Percentiles rank a stretch among this genome's conserved stretches.
Evolutionary conservation across 108 stramenopile species (phyloP).

Genomic region (Skeletonema tropicum): DNA sequence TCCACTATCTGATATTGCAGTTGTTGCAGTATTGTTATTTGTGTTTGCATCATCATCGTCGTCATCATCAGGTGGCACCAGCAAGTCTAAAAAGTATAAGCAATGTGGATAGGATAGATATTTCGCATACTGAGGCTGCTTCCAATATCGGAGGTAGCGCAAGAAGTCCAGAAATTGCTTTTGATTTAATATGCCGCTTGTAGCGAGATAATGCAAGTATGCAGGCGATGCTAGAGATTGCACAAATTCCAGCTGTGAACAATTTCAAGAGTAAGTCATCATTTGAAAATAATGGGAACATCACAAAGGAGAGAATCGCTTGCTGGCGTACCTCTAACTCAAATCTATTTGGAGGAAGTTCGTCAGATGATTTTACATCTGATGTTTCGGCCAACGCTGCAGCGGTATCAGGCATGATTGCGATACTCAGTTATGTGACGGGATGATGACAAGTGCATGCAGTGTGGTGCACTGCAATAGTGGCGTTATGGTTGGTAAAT

Average conservation of each 20-base stretch:
- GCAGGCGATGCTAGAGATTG: slow-evolving; percentile 88
- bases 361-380: background rate
- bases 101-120: slow-evolving; percentile 83
- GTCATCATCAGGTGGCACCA: slow-evolving; percentile 51
- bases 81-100: slow-evolving; percentile 81
- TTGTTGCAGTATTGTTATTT: slow-evolving; percentile 3
- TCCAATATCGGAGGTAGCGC: slow-evolving; percentile 80
- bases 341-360: slow-evolving; percentile 47
- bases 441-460: too few relatives aligned
- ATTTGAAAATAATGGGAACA: background rate
- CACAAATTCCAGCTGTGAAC: slow-evolving; percentile 55
- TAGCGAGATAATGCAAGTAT: slow-evolving; percentile 85
- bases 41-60: slow-evolving; percentile 4
- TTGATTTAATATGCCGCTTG: slow-evolving; percentile 62
- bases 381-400: background rate
- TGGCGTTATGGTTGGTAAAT: too few relatives aligned
- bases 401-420: background rate
- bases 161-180: slow-evolving; percentile 75
- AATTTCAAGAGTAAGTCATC: background rate
- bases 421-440: too few relatives aligned
- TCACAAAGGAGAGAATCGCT: background rate
- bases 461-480: too few relatives aligned
- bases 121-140: slow-evolving; percentile 73
- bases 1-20: slow-evolving; percentile 38
- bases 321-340: slow-evolving; percentile 37